A percentile compares a stretch with the other conserved stretches of the same genome.
phyloP scores from a whole-genome alignment of 2,329 filamentous ascomycete genomes.

The Knoxdaviesia capensis region DNA sequence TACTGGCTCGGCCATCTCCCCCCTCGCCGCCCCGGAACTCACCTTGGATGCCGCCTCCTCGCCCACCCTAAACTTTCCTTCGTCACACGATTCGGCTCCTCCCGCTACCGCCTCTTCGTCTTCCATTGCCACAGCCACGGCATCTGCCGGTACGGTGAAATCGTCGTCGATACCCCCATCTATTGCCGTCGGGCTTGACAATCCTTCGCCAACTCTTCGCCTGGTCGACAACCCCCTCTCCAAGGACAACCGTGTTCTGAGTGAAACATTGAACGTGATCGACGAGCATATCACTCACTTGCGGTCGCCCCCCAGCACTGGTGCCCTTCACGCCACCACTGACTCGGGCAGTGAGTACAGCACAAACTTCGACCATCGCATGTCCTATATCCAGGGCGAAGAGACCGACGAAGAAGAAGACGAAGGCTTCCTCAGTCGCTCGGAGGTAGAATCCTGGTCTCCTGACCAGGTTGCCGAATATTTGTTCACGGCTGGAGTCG shows the following conservation, averaged over 20 bases:
- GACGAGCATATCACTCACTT: constrained; percentile 93
- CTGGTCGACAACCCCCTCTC: not conserved
- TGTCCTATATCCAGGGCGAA: constrained; percentile 84
- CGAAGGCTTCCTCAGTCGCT: constrained; percentile 41
- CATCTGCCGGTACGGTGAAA: no score
- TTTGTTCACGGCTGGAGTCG: constrained; percentile 66
- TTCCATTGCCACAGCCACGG: constrained; percentile 2
- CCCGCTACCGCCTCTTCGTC: no score
- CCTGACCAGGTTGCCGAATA: constrained; percentile 74
- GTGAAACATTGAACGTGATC: constrained; percentile 88
- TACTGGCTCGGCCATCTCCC: no score
- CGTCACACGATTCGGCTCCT: no score
- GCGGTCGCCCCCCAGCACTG: constrained; percentile 30
- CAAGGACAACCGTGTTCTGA: constrained; percentile 54
- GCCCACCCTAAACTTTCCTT: no score
- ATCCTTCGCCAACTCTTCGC: not conserved
- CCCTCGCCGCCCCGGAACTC: no score
- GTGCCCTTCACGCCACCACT: constrained; percentile 26
- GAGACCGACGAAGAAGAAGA: constrained; percentile 95
- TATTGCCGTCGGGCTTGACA: not conserved
- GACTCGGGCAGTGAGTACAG: constrained; percentile 88
- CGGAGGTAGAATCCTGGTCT: constrained; percentile 64
- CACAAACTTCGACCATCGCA: constrained; percentile 50
- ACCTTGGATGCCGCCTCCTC: no score
- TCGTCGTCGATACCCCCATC: no score